Conservation (phyloP, 768 basidiomycete species). For the Lactarius sp. region DNA sequence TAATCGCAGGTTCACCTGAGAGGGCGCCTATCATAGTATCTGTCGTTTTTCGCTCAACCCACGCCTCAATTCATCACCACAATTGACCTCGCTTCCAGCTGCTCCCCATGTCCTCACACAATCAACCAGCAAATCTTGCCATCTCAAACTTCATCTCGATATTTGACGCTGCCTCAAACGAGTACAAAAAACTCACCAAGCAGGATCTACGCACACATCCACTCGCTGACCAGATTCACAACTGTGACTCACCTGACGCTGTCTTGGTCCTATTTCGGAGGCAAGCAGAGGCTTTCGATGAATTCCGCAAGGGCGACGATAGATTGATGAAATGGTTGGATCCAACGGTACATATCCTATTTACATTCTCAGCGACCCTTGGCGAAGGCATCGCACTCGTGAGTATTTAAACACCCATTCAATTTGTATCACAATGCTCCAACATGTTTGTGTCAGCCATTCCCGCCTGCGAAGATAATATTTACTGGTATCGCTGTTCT, state of each 20-base stretch:
- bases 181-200: background rate
- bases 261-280: background rate
- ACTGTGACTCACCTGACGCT: background rate
- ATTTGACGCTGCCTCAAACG: background rate
- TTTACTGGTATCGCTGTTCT: constrained; percentile 1
- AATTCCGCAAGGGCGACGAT: background rate
- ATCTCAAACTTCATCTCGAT: background rate
- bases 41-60: no score
- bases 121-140: background rate
- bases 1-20: no score
- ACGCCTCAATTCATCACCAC: no score
- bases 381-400: background rate
- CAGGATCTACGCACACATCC: background rate
- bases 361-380: background rate
- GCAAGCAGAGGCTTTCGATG: background rate
- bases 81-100: background rate
- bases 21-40: no score
- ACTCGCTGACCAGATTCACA: background rate
- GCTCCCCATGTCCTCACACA: background rate
- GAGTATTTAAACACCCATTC: no score
- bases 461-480: background rate
- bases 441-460: no score
- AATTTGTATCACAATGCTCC: no score
- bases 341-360: background rate
- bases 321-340: background rate